Evolutionary conservation across 1,284 basidiomycete genomes (phyloP).

Genomic region (Tranzscheliella williamsii): DNA sequence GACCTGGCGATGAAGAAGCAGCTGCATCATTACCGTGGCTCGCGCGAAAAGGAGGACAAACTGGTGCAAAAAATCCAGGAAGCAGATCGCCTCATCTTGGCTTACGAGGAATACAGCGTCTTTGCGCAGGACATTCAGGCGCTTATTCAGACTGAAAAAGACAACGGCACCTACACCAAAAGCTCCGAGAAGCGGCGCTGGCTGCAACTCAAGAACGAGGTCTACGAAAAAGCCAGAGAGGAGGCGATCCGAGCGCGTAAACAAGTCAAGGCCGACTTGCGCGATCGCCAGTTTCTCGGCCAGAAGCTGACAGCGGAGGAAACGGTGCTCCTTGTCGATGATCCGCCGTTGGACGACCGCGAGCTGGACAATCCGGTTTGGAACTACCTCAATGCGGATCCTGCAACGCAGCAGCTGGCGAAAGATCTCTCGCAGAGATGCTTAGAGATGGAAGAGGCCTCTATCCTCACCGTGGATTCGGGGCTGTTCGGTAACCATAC

Average conservation of each 20-base stretch:
- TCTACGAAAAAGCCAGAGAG: not conserved
- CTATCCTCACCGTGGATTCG: constrained; percentile 34
- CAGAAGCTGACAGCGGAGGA: not conserved
- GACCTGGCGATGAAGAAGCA: constrained; percentile 4
- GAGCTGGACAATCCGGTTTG: constrained; percentile 4
- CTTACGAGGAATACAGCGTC: constrained; percentile 12
- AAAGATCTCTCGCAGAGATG: not conserved
- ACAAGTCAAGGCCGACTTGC: no score
- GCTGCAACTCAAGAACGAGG: not conserved
- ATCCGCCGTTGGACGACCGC: not conserved
- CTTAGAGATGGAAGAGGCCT: constrained; percentile 13
- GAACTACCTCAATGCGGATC: constrained; percentile 3
- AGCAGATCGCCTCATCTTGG: constrained; percentile 3
- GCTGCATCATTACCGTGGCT: constrained; percentile 11
- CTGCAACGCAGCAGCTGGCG: constrained; percentile 1
- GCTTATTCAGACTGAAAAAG: not conserved
- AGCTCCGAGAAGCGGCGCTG: no score
- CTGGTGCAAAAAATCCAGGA: constrained; percentile 9
- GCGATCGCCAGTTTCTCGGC: not conserved
- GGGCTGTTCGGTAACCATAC: constrained; percentile 46
- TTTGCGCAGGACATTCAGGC: not conserved
- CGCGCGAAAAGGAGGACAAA: not conserved
- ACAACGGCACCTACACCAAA: no score
- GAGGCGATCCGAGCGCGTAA: not conserved
- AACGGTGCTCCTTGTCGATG: no score